phyloP scores from a whole-genome alignment of 148 eudicot species.

The Salicornia ramosissima region DNA sequence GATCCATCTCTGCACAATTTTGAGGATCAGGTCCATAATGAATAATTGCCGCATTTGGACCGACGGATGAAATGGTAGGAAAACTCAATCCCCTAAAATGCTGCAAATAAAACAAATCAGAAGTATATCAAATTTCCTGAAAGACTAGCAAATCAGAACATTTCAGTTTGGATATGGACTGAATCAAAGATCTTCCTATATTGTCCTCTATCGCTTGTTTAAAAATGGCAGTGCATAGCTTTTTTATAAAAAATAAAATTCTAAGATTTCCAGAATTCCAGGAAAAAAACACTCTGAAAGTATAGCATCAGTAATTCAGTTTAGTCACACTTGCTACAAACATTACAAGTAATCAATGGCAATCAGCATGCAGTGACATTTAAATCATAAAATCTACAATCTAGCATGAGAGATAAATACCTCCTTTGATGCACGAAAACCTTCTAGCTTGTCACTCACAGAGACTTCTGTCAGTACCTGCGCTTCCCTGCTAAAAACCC shows the following conservation, averaged over 20 bases:
- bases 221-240: too few relatives aligned
- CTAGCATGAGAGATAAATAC: conserved; percentile 28
- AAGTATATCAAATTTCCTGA: background rate
- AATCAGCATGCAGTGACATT: too few relatives aligned
- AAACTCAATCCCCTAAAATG: conserved; percentile 91
- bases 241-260: too few relatives aligned
- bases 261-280: too few relatives aligned
- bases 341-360: too few relatives aligned
- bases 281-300: too few relatives aligned
- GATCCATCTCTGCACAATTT: conserved; percentile 87
- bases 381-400: background rate
- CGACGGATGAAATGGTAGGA: conserved; percentile 93
- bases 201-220: too few relatives aligned
- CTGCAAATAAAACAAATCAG: conserved; percentile 31
- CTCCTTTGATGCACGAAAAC: conserved; percentile 93
- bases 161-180: too few relatives aligned
- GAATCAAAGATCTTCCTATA: too few relatives aligned
- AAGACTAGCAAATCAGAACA: background rate
- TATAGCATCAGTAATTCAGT: too few relatives aligned
- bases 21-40: conserved; percentile 75
- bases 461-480: conserved; percentile 76
- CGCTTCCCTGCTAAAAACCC: conserved; percentile 43
- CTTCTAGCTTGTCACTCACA: conserved; percentile 94
- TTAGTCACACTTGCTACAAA: too few relatives aligned
- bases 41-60: conserved; percentile 89